phyloP scores from a whole-genome alignment of 2,329 filamentous ascomycete genomes.

The Fonsecaea pedrosoi region DNA sequence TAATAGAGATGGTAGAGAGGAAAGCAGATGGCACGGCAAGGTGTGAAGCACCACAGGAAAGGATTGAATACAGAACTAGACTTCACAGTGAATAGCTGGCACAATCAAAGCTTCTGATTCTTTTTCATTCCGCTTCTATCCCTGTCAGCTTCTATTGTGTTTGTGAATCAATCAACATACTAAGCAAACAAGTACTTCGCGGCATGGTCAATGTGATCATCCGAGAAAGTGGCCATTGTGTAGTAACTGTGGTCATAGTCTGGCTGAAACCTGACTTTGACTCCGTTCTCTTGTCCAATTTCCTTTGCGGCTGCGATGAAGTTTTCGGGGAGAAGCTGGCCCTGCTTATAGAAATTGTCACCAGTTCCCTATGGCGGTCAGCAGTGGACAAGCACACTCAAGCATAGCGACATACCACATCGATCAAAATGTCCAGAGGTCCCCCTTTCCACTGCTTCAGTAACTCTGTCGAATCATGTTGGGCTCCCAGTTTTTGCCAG shows the following conservation, averaged over 20 bases:
- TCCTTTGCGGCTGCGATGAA: constrained; percentile 79
- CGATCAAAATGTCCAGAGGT: constrained; percentile 79
- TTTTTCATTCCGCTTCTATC: constrained; percentile 40
- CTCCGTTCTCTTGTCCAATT: constrained; percentile 70
- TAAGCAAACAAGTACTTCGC: constrained; percentile 79
- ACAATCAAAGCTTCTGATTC: constrained; percentile 37
- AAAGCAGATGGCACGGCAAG: background rate
- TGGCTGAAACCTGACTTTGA: constrained; percentile 82
- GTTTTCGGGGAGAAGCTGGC: constrained; percentile 92
- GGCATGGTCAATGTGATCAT: constrained; percentile 89
- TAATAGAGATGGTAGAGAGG: background rate
- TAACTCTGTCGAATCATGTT: constrained; percentile 91
- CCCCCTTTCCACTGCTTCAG: constrained; percentile 74
- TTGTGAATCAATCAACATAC: constrained; percentile 46
- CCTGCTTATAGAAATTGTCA: constrained; percentile 96
- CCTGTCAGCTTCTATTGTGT: constrained; percentile 33
- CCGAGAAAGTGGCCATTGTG: constrained; percentile 89
- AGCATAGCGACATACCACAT: constrained; percentile 70
- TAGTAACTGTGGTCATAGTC: constrained; percentile 98
- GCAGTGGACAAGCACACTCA: background rate
- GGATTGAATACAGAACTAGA: constrained; percentile 1
- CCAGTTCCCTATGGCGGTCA: constrained; percentile 71
- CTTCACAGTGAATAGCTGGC: constrained; percentile 32
- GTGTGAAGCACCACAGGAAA: background rate
- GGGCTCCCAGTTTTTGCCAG: constrained; percentile 74